Evolutionary conservation across 192 early-diverging fungal genomes (phyloP), one percentile per base, ranked within the genome.

Genomic region (Glomus cerebriforme): DNA sequence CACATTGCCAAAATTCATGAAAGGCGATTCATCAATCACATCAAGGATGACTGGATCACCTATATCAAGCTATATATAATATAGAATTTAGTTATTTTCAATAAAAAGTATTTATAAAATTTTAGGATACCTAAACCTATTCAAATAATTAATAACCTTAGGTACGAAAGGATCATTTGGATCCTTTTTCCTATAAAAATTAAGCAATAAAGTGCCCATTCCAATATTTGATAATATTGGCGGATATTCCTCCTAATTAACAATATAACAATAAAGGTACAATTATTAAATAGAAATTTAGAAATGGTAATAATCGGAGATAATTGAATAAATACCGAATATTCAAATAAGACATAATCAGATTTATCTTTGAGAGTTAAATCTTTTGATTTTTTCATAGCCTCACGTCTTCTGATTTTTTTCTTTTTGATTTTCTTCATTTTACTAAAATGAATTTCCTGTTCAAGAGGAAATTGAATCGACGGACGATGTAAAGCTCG

Each of bases 1-100:
- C 8, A 98, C 94, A 74, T 98, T 94, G 66, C 98, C 98, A 88
- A 98, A 99, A 64, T 90, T 92, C 70, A 95, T 86, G 83, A 99
- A 99, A 1, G 98, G 98, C 12, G 97, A 96, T 0, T 92, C 91
- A 71, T 98, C 97, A 32, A 94, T 92, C 34, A 93, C 84, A 74
- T 98, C 97, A 27, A 99, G 81, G 26, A 96, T 89, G 79, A 93
- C 91, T 3, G 94, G 91, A 68, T 91, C 91, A 59, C 98, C 98
- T 77, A 95, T 90, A 31, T 95, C 93, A 43, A 78, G 69, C 83
- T 92, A 78, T 12, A 47, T 92, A 78, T 12, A 47, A 59, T 27
- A 13, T n/a, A 59, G 35, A 35, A 59, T 31, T 15, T 10, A 32
- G 63, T 65, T 19, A 65, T 1, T 65, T 17, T 3, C 29, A 2